These are phyloP conservation scores for Oxyria digyna DNA, from an alignment of 148 eudicot genomes.

Conservation along the genomic window DNA sequence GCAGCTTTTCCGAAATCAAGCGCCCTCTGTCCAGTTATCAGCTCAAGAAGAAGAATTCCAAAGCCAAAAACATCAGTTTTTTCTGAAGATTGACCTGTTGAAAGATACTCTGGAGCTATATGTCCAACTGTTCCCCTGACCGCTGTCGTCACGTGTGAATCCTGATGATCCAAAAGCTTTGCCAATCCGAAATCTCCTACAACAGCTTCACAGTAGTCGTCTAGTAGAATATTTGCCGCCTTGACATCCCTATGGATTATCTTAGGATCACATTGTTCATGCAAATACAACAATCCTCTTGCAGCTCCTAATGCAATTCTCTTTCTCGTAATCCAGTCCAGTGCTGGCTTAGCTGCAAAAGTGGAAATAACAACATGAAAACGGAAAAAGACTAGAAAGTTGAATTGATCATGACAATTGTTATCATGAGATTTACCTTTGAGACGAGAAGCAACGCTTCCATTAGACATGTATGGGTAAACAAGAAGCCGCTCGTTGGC, in stretches of 20 bases:
- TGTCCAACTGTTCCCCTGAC: slow-evolving; percentile 80
- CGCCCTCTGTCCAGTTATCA: slow-evolving; percentile 78
- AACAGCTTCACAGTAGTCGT: slow-evolving; percentile 77
- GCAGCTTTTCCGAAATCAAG: slow-evolving; percentile 72
- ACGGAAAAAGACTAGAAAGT: not conserved
- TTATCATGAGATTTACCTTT: slow-evolving; percentile 42
- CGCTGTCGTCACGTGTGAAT: slow-evolving; percentile 77
- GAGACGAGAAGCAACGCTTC: slow-evolving; percentile 93
- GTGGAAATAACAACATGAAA: not conserved
- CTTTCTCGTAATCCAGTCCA: slow-evolving; percentile 88
- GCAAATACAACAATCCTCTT: slow-evolving; percentile 79
- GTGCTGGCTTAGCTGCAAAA: slow-evolving; percentile 63
- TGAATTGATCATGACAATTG: not conserved
- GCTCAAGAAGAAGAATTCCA: slow-evolving; percentile 64
- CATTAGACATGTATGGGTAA: slow-evolving; percentile 95
- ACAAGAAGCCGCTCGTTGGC: slow-evolving; percentile 67
- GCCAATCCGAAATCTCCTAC: slow-evolving; percentile 90
- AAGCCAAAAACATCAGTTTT: slow-evolving; percentile 82
- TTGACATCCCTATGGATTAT: slow-evolving; percentile 95
- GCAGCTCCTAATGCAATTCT: slow-evolving; percentile 85
- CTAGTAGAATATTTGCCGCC: slow-evolving; percentile 92
- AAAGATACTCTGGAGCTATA: slow-evolving; percentile 76
- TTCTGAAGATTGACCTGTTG: slow-evolving; percentile 84
- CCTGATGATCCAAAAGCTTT: slow-evolving; percentile 69
- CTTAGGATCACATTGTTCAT: slow-evolving; percentile 98